Base-by-base conservation (phyloP, 2,329 filamentous ascomycete species). In the Aspergillus felis region DNA sequence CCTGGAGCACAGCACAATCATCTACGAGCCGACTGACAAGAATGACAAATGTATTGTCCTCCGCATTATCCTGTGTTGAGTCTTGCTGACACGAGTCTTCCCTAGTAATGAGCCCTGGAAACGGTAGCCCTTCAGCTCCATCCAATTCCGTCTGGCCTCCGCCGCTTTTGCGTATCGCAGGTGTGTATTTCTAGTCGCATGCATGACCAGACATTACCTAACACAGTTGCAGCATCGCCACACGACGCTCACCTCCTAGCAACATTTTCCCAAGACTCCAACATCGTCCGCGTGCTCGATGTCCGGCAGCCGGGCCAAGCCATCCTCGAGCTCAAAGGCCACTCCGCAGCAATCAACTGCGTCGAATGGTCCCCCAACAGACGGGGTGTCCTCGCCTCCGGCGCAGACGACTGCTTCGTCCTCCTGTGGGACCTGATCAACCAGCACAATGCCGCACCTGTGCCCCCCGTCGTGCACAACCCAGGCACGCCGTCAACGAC, bases 1-100 rank as follows among this genome's bases (percentile, higher is more conserved):
- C 74, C 79, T 99, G 54, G 94, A 99, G 73, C 94, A 99, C 74
- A 97, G 92, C 64, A 99, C 94, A 52, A 99, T 99, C 73, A 99
- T 99, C 63, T 99, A 99, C 73, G 94, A 99, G 75, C 94, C 94
- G 4, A 93, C 91, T 0, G 89, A 92, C 64, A 97, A 97, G 77
- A 87, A 88, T 24, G 80, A 82, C 52, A 79, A 78, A 80, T 83
- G 89, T 91, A 79, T 63, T 47, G 78, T 70, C 8, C 48, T 27
- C 29, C 29, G 44, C 5, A 8, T 12, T 51, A 24, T 28, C 3
- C 5, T 6, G 7, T 6, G 17, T 7, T 14, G 9, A 3, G 22
- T 5, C 8, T 0, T 44, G 22, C 56, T 62, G 24, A 57, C 12
- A 22, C 27, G 10, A 24, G 28, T 22, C 32, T 41, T 32, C 17